A percentile compares a stretch with the other conserved stretches of the same genome.
Evolutionary conservation across 805 yeast species (phyloP).

Genomic region (Lipomyces japonicus): DNA sequence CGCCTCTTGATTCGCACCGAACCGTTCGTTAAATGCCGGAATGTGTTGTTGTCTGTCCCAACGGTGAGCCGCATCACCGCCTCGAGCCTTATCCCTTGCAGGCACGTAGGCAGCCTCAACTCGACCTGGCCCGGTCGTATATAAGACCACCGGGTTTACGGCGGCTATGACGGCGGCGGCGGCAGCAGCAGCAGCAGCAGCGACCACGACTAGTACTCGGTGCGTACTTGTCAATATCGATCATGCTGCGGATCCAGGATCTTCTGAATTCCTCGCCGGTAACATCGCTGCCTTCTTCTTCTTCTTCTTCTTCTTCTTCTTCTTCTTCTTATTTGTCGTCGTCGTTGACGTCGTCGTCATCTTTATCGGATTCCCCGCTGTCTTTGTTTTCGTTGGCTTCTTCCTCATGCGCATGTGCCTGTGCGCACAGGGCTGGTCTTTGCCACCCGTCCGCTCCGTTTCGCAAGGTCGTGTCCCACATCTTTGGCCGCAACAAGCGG

Average conservation of each 20-base stretch:
- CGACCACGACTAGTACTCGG: too few relatives aligned
- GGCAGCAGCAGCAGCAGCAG: too few relatives aligned
- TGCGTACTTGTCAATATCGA: too few relatives aligned
- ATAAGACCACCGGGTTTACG: too few relatives aligned
- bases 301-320: not conserved
- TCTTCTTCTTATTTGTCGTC: not conserved
- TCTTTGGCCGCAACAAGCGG: conserved; percentile 29
- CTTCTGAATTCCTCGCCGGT: not conserved
- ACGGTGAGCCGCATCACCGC: too few relatives aligned
- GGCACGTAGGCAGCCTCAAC: too few relatives aligned
- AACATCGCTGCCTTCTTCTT: not conserved
- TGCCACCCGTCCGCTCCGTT: conserved; percentile 17
- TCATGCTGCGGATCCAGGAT: not conserved
- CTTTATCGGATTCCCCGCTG: not conserved
- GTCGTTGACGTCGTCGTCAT: not conserved
- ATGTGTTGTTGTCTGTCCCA: too few relatives aligned
- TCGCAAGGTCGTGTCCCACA: conserved; percentile 28
- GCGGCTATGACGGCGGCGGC: too few relatives aligned
- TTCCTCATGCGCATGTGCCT: conserved; percentile 4
- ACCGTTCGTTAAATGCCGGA: too few relatives aligned
- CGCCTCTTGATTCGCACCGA: too few relatives aligned
- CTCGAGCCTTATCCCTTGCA: too few relatives aligned
- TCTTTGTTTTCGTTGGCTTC: not conserved
- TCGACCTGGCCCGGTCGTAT: too few relatives aligned
- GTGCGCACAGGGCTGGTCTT: conserved; percentile 1